These are phyloP conservation scores for Candolleomyces aberdarensis DNA, from an alignment of 768 basidiomycete genomes.

Conservation along the genomic window DNA sequence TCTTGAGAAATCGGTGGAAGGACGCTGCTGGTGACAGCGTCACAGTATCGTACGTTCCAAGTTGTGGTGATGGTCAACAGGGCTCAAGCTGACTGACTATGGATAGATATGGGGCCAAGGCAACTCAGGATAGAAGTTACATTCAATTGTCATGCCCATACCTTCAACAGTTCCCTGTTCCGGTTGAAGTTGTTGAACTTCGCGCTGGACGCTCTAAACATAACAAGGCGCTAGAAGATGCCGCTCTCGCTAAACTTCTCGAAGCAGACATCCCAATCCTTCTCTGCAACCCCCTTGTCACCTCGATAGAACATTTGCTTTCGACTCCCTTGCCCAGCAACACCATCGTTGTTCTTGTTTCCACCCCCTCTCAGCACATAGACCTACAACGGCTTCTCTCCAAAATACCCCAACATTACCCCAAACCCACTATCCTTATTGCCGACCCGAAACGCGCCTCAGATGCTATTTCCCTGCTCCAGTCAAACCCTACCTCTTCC, in stretches of 20 bases:
- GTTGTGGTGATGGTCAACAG: conserved; percentile 12
- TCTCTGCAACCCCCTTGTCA: conserved; percentile 56
- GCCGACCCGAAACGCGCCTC: conserved; percentile 61
- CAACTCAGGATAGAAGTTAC: conserved; percentile 13
- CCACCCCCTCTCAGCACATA: conserved; percentile 8
- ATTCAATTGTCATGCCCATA: conserved; percentile 45
- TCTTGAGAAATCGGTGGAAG: conserved; percentile 51
- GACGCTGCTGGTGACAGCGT: conserved; percentile 22
- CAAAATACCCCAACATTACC: conserved; percentile 14
- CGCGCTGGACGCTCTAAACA: conserved; percentile 8
- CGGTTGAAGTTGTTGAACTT: conserved; percentile 47
- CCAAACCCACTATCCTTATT: conserved; percentile 33
- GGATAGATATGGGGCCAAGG: conserved; percentile 23
- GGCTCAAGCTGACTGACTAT: conserved; percentile 13
- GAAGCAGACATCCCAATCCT: conserved; percentile 63
- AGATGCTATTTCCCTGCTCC: conserved; percentile 47
- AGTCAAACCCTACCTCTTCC: conserved; percentile 38
- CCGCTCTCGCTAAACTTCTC: conserved; percentile 19
- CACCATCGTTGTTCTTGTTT: conserved; percentile 38
- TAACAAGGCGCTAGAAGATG: conserved; percentile 2
- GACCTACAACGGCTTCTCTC: conserved; percentile 16
- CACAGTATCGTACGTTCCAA: conserved; percentile 37
- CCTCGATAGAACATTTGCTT: conserved; percentile 27
- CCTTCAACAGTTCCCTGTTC: conserved; percentile 52
- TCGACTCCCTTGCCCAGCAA: conserved; percentile 34